Percentiles rank a stretch among this genome's conserved stretches.
Conservation (phyloP, 2,329 filamentous ascomycete species). For the Ophioceras dolichostomum region DNA sequence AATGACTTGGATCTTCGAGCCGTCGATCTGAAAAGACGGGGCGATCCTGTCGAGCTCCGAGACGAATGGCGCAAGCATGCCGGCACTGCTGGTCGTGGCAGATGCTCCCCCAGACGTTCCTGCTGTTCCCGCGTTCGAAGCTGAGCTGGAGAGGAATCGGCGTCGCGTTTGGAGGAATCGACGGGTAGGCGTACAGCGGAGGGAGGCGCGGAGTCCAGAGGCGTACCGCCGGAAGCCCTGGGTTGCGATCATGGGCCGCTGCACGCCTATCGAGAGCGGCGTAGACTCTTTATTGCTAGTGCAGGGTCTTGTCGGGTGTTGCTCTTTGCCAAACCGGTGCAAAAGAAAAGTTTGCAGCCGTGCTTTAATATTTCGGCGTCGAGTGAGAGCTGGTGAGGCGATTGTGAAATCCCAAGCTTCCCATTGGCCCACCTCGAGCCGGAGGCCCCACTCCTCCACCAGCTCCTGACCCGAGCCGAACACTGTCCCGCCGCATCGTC, state of each 20-base stretch:
- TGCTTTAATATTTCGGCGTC: too few species aligned
- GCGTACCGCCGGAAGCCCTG: conserved; percentile 19
- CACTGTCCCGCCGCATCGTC: too few species aligned
- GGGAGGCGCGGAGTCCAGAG: conserved; percentile 8
- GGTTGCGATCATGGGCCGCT: conserved; percentile 23
- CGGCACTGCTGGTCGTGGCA: conserved; percentile 15
- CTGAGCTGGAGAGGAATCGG: background rate
- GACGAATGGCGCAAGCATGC: conserved; percentile 40
- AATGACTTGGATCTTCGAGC: conserved; percentile 69
- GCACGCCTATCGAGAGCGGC: too few species aligned
- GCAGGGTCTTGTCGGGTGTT: too few species aligned
- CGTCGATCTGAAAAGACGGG: conserved; percentile 77
- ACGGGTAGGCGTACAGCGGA: background rate
- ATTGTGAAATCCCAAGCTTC: background rate
- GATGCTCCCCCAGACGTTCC: too few species aligned
- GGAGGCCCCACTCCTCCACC: background rate
- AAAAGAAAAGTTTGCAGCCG: too few species aligned
- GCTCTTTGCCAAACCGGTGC: too few species aligned
- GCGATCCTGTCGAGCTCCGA: conserved; percentile 76
- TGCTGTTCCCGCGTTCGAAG: conserved; percentile 12
- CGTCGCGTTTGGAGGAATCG: background rate
- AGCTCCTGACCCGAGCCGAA: background rate
- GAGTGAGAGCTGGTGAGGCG: too few species aligned
- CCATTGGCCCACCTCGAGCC: background rate
- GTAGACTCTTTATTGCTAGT: too few species aligned